Percentiles rank a stretch among this genome's conserved stretches.
phyloP scores from a whole-genome alignment of 768 basidiomycete species.

The Suillus decipiens region DNA sequence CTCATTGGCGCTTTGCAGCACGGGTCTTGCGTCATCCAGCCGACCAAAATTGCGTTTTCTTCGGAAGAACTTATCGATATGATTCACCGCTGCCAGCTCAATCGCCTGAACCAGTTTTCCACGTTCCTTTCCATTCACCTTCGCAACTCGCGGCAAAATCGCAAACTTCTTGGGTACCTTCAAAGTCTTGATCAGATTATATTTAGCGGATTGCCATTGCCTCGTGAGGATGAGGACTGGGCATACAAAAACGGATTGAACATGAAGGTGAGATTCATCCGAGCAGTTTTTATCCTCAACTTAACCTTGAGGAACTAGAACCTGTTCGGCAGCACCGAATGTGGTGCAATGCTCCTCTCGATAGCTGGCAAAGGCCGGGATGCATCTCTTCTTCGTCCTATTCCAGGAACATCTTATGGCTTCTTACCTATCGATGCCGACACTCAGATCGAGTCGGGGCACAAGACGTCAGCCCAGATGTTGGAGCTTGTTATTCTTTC shows the following conservation, averaged over 20 bases:
- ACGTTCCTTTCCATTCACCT: constrained; percentile 69
- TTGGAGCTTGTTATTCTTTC: constrained; percentile 72
- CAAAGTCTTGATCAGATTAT: constrained; percentile 60
- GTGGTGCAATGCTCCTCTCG: constrained; percentile 70
- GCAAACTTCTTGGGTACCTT: constrained; percentile 61
- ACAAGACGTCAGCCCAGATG: constrained; percentile 56
- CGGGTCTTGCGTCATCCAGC: constrained; percentile 72
- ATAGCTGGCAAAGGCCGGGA: constrained; percentile 52
- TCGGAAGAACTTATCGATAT: constrained; percentile 72
- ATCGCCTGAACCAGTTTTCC: constrained; percentile 75
- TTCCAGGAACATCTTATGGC: constrained; percentile 67
- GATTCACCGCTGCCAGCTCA: constrained; percentile 66
- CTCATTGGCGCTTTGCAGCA: constrained; percentile 71
- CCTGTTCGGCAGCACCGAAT: constrained; percentile 81
- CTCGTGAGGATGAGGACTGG: constrained; percentile 71
- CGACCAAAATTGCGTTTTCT: constrained; percentile 63
- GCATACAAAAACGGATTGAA: constrained; percentile 64
- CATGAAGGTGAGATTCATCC: constrained; percentile 47
- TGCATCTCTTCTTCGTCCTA: constrained; percentile 52
- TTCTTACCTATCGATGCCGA: constrained; percentile 58
- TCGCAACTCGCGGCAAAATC: constrained; percentile 56
- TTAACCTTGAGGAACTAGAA: constrained; percentile 45
- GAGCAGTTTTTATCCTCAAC: constrained; percentile 14
- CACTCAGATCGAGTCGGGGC: constrained; percentile 39
- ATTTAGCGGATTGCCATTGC: constrained; percentile 65